Base-by-base conservation (phyloP, 208 protist species). In the Trypanosoma melophagium region DNA sequence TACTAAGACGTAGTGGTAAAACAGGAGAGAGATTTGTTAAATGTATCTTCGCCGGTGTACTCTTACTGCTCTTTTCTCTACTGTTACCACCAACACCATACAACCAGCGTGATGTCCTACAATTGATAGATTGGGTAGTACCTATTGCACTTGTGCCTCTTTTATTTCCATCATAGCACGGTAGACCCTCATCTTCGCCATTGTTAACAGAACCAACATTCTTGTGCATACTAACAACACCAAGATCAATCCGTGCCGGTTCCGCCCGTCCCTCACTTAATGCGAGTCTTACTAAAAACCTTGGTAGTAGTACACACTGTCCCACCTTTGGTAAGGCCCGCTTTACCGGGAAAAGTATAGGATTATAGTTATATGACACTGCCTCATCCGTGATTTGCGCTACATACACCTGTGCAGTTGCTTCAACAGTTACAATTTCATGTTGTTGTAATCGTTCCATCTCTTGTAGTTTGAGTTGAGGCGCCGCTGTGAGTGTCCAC, bases 1-100 rank as follows among this genome's bases (percentile, higher is more conserved):
- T 75, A 57, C 77, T 86, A 13, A 96, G 72, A 41, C 68, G 79
- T 52, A 96, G 78, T 5, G 90, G 86, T 59, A 96, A 57, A 35
- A 80, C 60, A 14, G 75, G 49, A 0, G 90, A 96, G 17, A 90
- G 54, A 62, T 96, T 96, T 31, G 74, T 63, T 4, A 94, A 53
- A 13, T 49, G 60, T 52, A 91, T 74, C 25, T 24, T 50, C 17
- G 84, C 72, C 8, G 62, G 47, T 41, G 67, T 25, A 60, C 19
- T 70, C 5, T 35, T 68, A 51, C 7, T 68, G 41, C n/a, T 52
- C 13, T 35, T 35, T 1, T 35, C 5, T 35, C 70, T 55, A 35
- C 66, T 54, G 19, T 60, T 65, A 19, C 58, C 67, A 24, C 68
- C 53, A 19, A 52, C 67, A 24, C 68, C 53, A 28, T 74, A 55